Evolutionary conservation across 202 grass and related monocot species (phyloP), one percentile per base, ranked within the genome.

Genomic region (Schoenoplectus triqueter): DNA sequence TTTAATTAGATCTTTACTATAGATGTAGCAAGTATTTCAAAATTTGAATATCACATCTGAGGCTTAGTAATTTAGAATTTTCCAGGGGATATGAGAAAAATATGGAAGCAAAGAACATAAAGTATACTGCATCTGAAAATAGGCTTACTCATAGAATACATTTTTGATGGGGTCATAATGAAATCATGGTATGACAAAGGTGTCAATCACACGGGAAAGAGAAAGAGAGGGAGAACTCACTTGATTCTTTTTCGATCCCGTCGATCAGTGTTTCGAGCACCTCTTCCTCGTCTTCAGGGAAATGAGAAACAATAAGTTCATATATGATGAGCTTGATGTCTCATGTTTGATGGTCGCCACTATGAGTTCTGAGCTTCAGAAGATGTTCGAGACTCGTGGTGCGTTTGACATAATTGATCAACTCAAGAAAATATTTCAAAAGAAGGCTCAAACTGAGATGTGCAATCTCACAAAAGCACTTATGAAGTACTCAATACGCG

Each of bases 141-240:
- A 64, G 47, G 80, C 92, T 70, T 95, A 98, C 95, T 98, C 95
- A 15, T 98, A 95, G 84, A 98, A 98, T 4, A 89, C 83, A 90
- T 95, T 98, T 87, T 92, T 95, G 69, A 98, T 98, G 71, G 92
- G 78, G 66, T 98, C 95, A 64, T 91, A 95, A 73, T 80, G 87
- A 74, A 95, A 98, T 75, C 89, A 86, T 6, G 91, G 92, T 14
- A 98, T 87, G 3, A 92, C 51, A 80, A 98, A 98, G 2, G 93
- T 88, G 69, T 98, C 95, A 44, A 98, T 94, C 66, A 95, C 92
- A 13, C 91, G 88, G 18, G 83, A 41, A 78, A 70, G 50, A 41
- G 60, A 84, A 59, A 82, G 10, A 18, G 21, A 40, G 6, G 6
- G 5, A 21, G 22, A 54, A 21, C 55, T 21, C 69, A 90, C 88